These are phyloP conservation scores for Lachancea thermotolerans DNA, from an alignment of 805 yeast species.

Conservation along the genomic window DNA sequence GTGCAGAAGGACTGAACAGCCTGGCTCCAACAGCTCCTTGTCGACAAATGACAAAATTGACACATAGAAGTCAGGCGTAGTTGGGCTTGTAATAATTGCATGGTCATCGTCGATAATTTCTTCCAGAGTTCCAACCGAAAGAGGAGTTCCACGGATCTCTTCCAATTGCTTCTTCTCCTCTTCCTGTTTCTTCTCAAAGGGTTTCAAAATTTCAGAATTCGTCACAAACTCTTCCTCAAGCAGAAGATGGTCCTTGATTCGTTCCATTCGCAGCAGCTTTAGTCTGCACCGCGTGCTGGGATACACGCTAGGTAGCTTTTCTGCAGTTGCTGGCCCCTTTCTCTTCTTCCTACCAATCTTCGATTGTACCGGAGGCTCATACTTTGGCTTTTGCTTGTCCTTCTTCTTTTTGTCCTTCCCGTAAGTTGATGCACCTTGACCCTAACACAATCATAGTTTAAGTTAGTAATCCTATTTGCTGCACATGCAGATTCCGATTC, in stretches of 20 bases:
- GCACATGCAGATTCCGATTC: no score
- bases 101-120: slow-evolving; percentile 98
- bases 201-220: slow-evolving; percentile 89
- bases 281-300: slow-evolving; percentile 93
- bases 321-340: slow-evolving; percentile 82
- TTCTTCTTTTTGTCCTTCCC: slow-evolving; percentile 43
- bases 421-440: slow-evolving; percentile 32
- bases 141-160: slow-evolving; percentile 91
- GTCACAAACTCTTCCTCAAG: slow-evolving; percentile 94
- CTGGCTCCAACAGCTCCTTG: slow-evolving; percentile 92
- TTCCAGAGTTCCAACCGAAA: slow-evolving; percentile 93
- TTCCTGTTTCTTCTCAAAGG: slow-evolving; percentile 92
- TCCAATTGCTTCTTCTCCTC: slow-evolving; percentile 95
- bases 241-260: slow-evolving; percentile 91
- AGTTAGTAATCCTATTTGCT: not conserved
- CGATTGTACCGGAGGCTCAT: slow-evolving; percentile 97
- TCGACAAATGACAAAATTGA: slow-evolving; percentile 94
- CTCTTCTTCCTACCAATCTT: slow-evolving; percentile 88
- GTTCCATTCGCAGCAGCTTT: slow-evolving; percentile 83
- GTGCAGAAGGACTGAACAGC: slow-evolving; percentile 90
- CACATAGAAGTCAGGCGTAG: slow-evolving; percentile 97
- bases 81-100: slow-evolving; percentile 92
- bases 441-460: slow-evolving; percentile 13
- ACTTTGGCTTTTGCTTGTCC: slow-evolving; percentile 86
- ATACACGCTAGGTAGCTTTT: slow-evolving; percentile 76